Evolutionary conservation across 148 eudicot species (phyloP).

Genomic region (Amaranthus cruentus): DNA sequence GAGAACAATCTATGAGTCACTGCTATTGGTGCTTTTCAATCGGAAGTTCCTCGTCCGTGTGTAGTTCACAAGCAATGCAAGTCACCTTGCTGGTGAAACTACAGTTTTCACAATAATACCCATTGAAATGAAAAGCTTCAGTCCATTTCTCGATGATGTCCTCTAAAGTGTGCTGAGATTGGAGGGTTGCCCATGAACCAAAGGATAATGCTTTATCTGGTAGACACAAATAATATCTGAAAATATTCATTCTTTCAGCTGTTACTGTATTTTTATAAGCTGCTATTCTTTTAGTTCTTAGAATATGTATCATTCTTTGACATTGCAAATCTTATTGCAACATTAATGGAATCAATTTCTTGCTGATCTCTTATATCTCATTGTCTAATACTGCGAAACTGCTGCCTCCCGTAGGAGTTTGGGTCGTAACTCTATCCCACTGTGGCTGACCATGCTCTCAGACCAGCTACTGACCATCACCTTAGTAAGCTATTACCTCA

Average conservation of each 20-base stretch:
- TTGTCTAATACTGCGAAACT: background rate
- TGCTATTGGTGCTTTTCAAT: background rate
- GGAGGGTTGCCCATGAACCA: background rate
- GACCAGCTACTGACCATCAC: too few species aligned
- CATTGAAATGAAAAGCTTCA: background rate
- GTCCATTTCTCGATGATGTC: too few species aligned
- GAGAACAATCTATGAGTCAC: slow-evolving; percentile 9
- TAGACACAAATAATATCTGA: background rate
- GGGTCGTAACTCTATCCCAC: too few species aligned
- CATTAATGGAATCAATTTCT: background rate
- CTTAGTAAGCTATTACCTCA: too few species aligned
- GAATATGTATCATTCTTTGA: background rate
- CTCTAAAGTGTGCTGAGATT: background rate
- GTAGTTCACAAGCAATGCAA: background rate
- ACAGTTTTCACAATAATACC: background rate
- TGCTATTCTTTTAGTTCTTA: background rate
- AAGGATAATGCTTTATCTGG: background rate
- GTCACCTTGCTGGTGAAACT: background rate
- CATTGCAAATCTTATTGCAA: background rate
- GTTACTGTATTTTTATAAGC: background rate
- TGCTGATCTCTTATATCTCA: background rate
- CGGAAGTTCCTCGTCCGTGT: background rate
- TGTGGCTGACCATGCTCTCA: too few species aligned
- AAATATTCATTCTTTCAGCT: background rate
- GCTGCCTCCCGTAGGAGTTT: too few species aligned